phyloP scores from a whole-genome alignment of 805 yeast species.

The Wickerhamiella alocasiicola region DNA sequence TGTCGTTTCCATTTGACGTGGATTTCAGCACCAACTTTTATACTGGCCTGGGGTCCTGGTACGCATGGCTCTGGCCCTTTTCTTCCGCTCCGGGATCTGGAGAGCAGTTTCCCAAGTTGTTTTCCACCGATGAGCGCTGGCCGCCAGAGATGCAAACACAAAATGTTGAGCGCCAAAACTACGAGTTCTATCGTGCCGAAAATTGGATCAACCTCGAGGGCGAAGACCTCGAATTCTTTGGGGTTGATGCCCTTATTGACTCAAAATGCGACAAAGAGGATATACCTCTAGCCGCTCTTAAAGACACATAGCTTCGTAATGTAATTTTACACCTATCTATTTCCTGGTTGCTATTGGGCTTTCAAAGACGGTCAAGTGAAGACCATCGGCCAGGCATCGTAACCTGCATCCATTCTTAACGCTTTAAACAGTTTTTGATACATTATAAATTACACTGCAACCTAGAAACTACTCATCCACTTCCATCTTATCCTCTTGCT shows the following conservation, averaged over 20 bases:
- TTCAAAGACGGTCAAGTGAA: too few relatives aligned
- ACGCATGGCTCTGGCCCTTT: conserved; percentile 46
- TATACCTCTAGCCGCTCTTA: conserved; percentile 11
- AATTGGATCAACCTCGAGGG: conserved; percentile 72
- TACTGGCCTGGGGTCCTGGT: conserved; percentile 39
- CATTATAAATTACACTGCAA: conserved; percentile 1
- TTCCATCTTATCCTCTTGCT: conserved; percentile 3
- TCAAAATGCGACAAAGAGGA: conserved; percentile 14
- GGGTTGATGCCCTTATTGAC: conserved; percentile 65
- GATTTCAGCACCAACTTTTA: conserved; percentile 45
- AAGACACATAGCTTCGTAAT: too few relatives aligned
- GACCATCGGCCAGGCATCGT: too few relatives aligned
- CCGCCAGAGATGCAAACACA: conserved; percentile 41
- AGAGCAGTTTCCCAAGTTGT: conserved; percentile 41
- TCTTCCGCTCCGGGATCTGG: conserved; percentile 69
- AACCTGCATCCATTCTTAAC: too few relatives aligned
- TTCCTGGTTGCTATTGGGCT: too few relatives aligned
- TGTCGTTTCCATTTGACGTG: conserved; percentile 71
- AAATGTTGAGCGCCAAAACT: conserved; percentile 1
- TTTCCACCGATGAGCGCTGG: conserved; percentile 57
- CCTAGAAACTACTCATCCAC: background rate
- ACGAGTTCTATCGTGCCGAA: conserved; percentile 29
- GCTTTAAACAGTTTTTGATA: background rate
- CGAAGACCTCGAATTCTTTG: conserved; percentile 73
- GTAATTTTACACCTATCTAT: too few relatives aligned